Evolutionary conservation across 1,284 basidiomycete genomes (phyloP).

Genomic region (Vanrija humicola): DNA sequence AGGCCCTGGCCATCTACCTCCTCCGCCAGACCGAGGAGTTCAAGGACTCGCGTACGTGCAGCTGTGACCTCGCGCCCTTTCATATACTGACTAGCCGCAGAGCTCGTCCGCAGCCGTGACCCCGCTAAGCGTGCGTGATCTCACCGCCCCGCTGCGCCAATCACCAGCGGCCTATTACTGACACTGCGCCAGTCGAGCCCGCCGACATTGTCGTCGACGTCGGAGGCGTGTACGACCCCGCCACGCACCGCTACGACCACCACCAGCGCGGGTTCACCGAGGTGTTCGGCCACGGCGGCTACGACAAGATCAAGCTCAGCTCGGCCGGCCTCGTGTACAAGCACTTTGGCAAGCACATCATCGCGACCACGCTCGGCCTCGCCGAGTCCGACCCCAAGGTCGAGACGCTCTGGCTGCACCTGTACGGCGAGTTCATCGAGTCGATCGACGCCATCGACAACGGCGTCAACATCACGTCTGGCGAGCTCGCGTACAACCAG

Average conservation of each 20-base stretch:
- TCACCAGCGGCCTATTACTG: not conserved
- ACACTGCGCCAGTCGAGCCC: slow-evolving; percentile 55
- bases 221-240: slow-evolving; percentile 83
- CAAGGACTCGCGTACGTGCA: slow-evolving; percentile 61
- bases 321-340: slow-evolving; percentile 95
- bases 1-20: slow-evolving; percentile 58
- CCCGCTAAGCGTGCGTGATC: slow-evolving; percentile 55
- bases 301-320: slow-evolving; percentile 72
- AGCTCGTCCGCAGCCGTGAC: slow-evolving; percentile 76
- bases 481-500: slow-evolving; percentile 63
- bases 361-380: slow-evolving; percentile 62
- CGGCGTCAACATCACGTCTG: slow-evolving; percentile 68
- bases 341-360: slow-evolving; percentile 91
- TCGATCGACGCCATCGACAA: slow-evolving; percentile 94
- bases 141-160: not conserved
- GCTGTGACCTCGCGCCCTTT: slow-evolving; percentile 13
- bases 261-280: slow-evolving; percentile 92
- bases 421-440: slow-evolving; percentile 92
- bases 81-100: slow-evolving; percentile 46
- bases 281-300: slow-evolving; percentile 72
- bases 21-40: slow-evolving; percentile 74
- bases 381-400: slow-evolving; percentile 61
- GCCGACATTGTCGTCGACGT: slow-evolving; percentile 98
- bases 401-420: slow-evolving; percentile 74
- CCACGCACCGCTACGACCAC: slow-evolving; percentile 81